phyloP scores from a whole-genome alignment of 1,139 yeast species.

The Hemisphaericaspora xylofermentans region DNA sequence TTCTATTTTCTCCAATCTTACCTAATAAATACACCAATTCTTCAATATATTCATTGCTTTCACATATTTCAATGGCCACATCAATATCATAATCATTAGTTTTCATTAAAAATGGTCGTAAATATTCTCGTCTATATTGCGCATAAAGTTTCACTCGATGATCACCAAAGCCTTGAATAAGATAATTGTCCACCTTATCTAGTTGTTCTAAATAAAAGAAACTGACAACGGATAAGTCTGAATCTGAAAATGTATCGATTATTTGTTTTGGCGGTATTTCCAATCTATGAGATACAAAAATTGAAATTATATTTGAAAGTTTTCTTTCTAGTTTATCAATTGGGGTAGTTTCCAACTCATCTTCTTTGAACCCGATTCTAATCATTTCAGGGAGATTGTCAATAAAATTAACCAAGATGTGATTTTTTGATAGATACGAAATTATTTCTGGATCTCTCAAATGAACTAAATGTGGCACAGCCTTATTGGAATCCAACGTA shows the following conservation, averaged over 20 bases:
- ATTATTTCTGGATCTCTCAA: constrained; percentile 57
- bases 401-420: constrained; percentile 54
- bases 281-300: constrained; percentile 64
- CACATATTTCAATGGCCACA: constrained; percentile 65
- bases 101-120: constrained; percentile 50
- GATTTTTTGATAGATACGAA: constrained; percentile 58
- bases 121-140: constrained; percentile 50
- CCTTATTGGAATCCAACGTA: constrained; percentile 57
- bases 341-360: constrained; percentile 32
- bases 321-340: constrained; percentile 39
- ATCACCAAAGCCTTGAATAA: constrained; percentile 60
- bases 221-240: constrained; percentile 50
- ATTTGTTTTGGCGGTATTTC: constrained; percentile 58
- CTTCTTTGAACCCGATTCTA: constrained; percentile 35
- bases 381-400: constrained; percentile 54
- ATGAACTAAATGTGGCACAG: constrained; percentile 61
- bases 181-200: constrained; percentile 51
- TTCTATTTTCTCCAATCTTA: constrained; percentile 74
- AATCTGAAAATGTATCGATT: constrained; percentile 44
- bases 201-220: constrained; percentile 62
- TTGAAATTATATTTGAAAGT: constrained; percentile 47
- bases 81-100: constrained; percentile 66
- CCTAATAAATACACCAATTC: constrained; percentile 84
- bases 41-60: constrained; percentile 47
- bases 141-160: constrained; percentile 65